Conservation (phyloP, 2,329 filamentous ascomycete genomes). For the Arthrobotrys megalospora region DNA sequence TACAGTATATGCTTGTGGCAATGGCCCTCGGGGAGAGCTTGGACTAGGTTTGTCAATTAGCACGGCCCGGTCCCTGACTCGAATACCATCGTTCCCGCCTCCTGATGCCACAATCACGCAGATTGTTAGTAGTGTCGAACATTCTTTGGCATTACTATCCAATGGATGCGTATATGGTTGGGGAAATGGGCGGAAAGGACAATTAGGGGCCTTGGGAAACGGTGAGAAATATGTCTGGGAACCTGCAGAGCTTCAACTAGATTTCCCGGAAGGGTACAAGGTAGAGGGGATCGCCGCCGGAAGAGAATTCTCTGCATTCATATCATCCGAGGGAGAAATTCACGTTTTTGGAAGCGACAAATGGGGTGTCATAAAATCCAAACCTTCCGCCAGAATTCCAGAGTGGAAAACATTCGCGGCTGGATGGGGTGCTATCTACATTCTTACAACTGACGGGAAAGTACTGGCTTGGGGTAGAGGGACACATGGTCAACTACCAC, state of each 20-base stretch:
- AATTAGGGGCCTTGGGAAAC: slow-evolving; percentile 76
- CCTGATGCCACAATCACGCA: slow-evolving; percentile 73
- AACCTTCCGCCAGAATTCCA: not conserved
- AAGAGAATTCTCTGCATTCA: slow-evolving; percentile 85
- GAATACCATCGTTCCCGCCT: slow-evolving; percentile 78
- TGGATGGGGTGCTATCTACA: slow-evolving; percentile 86
- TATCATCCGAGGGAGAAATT: slow-evolving; percentile 74
- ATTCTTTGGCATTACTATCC: slow-evolving; percentile 80
- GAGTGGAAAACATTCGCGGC: slow-evolving; percentile 72
- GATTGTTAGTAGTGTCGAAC: slow-evolving; percentile 81
- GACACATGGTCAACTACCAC: slow-evolving; percentile 85
- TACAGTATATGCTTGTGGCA: slow-evolving; percentile 76
- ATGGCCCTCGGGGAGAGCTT: slow-evolving; percentile 80
- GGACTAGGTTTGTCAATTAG: slow-evolving; percentile 72
- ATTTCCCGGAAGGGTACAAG: slow-evolving; percentile 72
- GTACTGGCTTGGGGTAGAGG: slow-evolving; percentile 85
- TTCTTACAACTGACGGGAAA: slow-evolving; percentile 75
- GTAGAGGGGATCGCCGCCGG: slow-evolving; percentile 81
- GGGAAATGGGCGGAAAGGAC: slow-evolving; percentile 88
- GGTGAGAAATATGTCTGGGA: slow-evolving; percentile 70
- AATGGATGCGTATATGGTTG: slow-evolving; percentile 87
- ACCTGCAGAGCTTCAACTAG: slow-evolving; percentile 75
- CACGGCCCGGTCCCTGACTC: slow-evolving; percentile 70
- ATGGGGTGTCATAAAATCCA: slow-evolving; percentile 72
- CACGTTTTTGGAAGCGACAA: slow-evolving; percentile 82